Base-by-base conservation (phyloP, 1,139 yeast species). In the Suhomyces yuchorum region DNA sequence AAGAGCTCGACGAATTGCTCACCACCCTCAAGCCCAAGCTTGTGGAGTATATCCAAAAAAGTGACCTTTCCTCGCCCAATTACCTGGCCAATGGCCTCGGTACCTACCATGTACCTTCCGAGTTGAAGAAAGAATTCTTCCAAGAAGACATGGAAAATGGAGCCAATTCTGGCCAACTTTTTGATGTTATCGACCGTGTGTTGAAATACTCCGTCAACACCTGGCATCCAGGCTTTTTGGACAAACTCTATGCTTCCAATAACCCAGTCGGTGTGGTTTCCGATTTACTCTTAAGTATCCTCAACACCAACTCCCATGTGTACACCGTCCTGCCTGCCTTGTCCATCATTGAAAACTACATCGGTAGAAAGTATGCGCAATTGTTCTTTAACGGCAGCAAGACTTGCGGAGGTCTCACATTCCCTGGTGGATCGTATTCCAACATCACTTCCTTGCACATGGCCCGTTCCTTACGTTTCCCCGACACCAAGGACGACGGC, bases 401-500 rank as follows among this genome's bases (percentile, higher is more conserved):
- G 6, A 71, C 74, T 30, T 80, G 92, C 42, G 96, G 96, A 20
- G 96, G 96, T 0, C 71, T 89, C 56, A 89, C 96, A 0, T 87
- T 88, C 64, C 81, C 92, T 28, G 96, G 96, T 12, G 96, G 96
- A 0, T 85, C 93, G 4, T 88, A 92, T 83, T 87, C 96, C 15
- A 89, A 89, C 64, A 79, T 87, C 46, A 87, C 96, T 2, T 82
- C 90, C 48, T 65, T 89, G 67, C 93, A 87, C 55, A 83, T 86
- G 63, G 96, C 96, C 0, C 71, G 96, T 56, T 73, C 87, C 38
- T 70, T 77, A 38, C 65, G 78, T 52, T 86, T 61, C 58, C 96
- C 96, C 0, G 87, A 85, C 14, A 85, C 96, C 0, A 87, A 85
- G 60, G 61, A 68, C 3, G 55, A 70, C 1, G 96, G 96, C 0